phyloP scores from a whole-genome alignment of 2,329 filamentous ascomycete genomes.

The Alternaria alternata region DNA sequence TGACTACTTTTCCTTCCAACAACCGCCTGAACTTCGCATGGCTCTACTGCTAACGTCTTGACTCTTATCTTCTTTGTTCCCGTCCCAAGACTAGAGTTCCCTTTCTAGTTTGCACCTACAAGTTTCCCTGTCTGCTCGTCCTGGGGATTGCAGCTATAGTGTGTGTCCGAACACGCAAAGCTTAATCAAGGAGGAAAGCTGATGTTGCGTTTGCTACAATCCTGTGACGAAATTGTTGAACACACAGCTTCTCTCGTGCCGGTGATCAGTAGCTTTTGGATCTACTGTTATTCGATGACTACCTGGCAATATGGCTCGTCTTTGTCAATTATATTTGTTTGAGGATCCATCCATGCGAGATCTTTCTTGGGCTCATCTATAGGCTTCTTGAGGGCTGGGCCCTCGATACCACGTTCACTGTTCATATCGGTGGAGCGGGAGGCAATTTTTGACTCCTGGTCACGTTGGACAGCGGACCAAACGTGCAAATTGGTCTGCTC shows the following conservation, averaged over 20 bases:
- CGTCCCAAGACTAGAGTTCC: constrained; percentile 35
- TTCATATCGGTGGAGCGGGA: constrained; percentile 31
- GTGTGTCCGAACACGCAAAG: constrained; percentile 62
- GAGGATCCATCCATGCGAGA: constrained; percentile 55
- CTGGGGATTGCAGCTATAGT: constrained; percentile 54
- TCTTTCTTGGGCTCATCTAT: constrained; percentile 51
- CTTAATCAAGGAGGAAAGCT: constrained; percentile 45
- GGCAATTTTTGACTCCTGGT: constrained; percentile 6
- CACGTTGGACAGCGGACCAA: constrained; percentile 19
- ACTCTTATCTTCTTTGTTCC: constrained; percentile 16
- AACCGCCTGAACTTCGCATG: constrained; percentile 1
- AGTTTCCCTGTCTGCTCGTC: constrained; percentile 40
- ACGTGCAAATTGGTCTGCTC: constrained; percentile 25
- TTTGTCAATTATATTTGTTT: constrained; percentile 31
- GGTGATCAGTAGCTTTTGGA: constrained; percentile 45
- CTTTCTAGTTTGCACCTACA: constrained; percentile 53
- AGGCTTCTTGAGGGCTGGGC: constrained; percentile 53
- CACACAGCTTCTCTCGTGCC: constrained; percentile 32
- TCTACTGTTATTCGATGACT: constrained; percentile 52
- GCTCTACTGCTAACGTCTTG: constrained; percentile 3
- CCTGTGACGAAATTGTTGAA: constrained; percentile 54
- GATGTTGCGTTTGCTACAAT: constrained; percentile 49
- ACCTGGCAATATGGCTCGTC: constrained; percentile 36
- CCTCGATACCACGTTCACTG: constrained; percentile 21
- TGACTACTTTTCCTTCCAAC: background rate